These are phyloP conservation scores for Stemphylium beticola DNA, from an alignment of 2,329 filamentous ascomycete genomes.

Conservation along the genomic window DNA sequence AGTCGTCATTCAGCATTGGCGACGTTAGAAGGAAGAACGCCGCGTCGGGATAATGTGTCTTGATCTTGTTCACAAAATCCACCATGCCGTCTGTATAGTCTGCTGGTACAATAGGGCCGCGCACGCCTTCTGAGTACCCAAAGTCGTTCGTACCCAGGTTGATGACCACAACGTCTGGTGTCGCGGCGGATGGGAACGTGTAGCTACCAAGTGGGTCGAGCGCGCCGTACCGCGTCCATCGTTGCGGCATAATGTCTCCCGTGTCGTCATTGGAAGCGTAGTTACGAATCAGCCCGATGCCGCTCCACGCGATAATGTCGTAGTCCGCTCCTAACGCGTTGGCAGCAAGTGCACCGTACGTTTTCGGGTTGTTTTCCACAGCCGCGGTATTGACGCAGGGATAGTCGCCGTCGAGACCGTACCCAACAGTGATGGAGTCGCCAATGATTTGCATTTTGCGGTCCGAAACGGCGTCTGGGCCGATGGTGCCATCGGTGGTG, in stretches of 20 bases:
- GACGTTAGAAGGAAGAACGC: conserved; percentile 52
- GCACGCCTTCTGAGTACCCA: conserved; percentile 35
- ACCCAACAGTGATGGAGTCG: conserved; percentile 55
- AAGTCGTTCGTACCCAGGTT: conserved; percentile 57
- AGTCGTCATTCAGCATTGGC: conserved; percentile 51
- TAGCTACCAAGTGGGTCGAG: conserved; percentile 50
- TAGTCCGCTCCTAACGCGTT: conserved; percentile 52
- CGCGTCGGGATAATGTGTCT: conserved; percentile 46
- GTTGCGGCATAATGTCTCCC: conserved; percentile 48
- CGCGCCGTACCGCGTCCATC: conserved; percentile 54
- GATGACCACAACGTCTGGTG: conserved; percentile 51
- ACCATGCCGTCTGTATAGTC: conserved; percentile 26
- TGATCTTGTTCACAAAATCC: conserved; percentile 43
- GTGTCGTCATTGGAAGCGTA: conserved; percentile 40
- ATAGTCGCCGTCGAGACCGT: conserved; percentile 51
- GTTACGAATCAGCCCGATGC: conserved; percentile 54
- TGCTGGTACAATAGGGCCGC: conserved; percentile 12
- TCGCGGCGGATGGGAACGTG: conserved; percentile 43
- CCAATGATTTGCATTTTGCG: conserved; percentile 55
- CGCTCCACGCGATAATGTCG: conserved; percentile 54
- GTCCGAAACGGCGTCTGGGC: conserved; percentile 22
- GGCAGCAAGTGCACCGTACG: conserved; percentile 55
- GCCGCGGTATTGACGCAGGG: conserved; percentile 52
- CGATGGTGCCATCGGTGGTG: conserved; percentile 38
- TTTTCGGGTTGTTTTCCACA: conserved; percentile 51